Evolutionary conservation across 2,329 filamentous ascomycete species (phyloP).

Genomic region (Aspergillus thermomutatus): DNA sequence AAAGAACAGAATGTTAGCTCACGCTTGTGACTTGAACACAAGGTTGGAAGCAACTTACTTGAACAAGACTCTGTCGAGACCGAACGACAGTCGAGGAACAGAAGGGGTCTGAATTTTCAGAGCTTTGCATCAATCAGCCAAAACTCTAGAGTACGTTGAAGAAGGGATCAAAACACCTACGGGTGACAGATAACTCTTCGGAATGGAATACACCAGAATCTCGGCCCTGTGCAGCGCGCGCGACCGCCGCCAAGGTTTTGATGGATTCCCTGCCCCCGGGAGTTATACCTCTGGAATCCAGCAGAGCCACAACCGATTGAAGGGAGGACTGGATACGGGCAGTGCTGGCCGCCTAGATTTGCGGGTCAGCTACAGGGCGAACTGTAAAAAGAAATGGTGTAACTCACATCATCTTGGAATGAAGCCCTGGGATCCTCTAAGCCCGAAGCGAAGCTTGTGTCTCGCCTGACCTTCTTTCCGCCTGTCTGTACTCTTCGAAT

Average conservation of each 20-base stretch:
- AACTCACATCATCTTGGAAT: not conserved
- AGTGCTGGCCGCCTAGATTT: not conserved
- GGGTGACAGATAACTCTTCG: constrained; percentile 4
- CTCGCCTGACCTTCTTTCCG: not conserved
- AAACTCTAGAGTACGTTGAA: not conserved
- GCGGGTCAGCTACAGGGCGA: not conserved
- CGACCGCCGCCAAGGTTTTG: constrained; percentile 10
- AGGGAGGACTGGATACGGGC: constrained; percentile 4
- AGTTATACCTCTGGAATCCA: not conserved
- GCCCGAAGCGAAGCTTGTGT: not conserved
- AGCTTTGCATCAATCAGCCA: constrained; percentile 21
- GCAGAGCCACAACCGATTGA: constrained; percentile 1
- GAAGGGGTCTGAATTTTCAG: constrained; percentile 46
- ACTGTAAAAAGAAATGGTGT: not conserved
- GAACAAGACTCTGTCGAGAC: constrained; percentile 87
- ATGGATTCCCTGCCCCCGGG: constrained; percentile 2
- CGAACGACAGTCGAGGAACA: constrained; percentile 66
- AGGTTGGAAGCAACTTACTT: constrained; percentile 52
- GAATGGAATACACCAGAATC: constrained; percentile 2
- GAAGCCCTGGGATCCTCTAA: not conserved
- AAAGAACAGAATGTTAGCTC: constrained; percentile 5
- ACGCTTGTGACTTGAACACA: not conserved
- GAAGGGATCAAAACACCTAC: constrained; percentile 9
- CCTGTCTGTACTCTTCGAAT: not conserved
- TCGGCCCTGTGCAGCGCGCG: constrained; percentile 8